Conservation (phyloP, 2,329 filamentous ascomycete genomes). For the Aspergillus thermomutatus region DNA sequence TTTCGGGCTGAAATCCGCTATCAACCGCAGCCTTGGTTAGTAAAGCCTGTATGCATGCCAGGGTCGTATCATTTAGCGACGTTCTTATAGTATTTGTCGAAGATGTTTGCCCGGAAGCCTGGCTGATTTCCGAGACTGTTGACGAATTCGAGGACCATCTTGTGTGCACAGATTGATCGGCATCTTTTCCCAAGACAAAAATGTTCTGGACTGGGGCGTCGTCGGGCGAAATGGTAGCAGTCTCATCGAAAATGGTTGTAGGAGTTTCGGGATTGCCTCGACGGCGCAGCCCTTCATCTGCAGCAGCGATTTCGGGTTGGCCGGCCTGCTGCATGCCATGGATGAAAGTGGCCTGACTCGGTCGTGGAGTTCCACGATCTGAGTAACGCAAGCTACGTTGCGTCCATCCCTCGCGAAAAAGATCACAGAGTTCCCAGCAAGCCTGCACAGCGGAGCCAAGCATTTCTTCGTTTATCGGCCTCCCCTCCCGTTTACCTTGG, state of each 20-base stretch:
- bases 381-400: constrained; percentile 65
- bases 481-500: constrained; percentile 73
- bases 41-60: constrained; percentile 73
- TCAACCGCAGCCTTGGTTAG: constrained; percentile 84
- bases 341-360: constrained; percentile 74
- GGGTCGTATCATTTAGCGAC: constrained; percentile 66
- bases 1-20: constrained; percentile 68
- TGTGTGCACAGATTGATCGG: constrained; percentile 44
- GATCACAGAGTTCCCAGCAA: constrained; percentile 91
- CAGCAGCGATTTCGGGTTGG: constrained; percentile 34
- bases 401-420: constrained; percentile 90
- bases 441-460: constrained; percentile 85
- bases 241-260: constrained; percentile 93
- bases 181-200: constrained; percentile 72
- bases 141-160: constrained; percentile 78
- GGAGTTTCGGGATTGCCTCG: constrained; percentile 71
- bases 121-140: constrained; percentile 75
- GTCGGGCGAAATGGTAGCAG: constrained; percentile 77
- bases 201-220: constrained; percentile 82
- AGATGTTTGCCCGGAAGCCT: constrained; percentile 52
- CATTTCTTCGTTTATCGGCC: constrained; percentile 73
- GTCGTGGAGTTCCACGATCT: constrained; percentile 79
- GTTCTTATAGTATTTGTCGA: constrained; percentile 44
- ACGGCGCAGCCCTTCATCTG: constrained; percentile 24
- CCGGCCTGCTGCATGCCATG: constrained; percentile 51